Evolutionary conservation across 2,329 filamentous ascomycete species (phyloP).

Genomic region (Helminthosporium solani): DNA sequence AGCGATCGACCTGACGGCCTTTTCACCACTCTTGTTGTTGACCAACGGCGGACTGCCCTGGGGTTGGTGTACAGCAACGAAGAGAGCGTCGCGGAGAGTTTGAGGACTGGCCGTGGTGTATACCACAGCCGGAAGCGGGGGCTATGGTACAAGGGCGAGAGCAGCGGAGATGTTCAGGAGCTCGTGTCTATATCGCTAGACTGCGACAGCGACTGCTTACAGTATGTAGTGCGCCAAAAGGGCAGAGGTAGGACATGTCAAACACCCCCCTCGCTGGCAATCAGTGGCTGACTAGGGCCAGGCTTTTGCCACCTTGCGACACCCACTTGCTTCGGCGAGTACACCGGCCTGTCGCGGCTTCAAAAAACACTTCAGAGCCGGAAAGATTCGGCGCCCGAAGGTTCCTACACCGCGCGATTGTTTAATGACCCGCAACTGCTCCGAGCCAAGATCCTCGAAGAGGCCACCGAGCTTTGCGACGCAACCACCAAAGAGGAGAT

Average conservation of each 20-base stretch:
- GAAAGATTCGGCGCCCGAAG: constrained; percentile 77
- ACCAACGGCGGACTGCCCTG: constrained; percentile 79
- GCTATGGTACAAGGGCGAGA: constrained; percentile 94
- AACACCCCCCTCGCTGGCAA: neutral
- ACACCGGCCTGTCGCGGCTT: constrained; percentile 76
- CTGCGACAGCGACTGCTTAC: constrained; percentile 90
- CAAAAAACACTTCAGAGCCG: constrained; percentile 83
- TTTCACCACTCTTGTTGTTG: constrained; percentile 85
- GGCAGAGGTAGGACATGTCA: constrained; percentile 60
- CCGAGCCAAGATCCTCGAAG: constrained; percentile 96
- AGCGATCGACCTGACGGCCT: constrained; percentile 83
- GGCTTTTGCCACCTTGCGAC: constrained; percentile 93
- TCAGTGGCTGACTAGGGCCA: constrained; percentile 19
- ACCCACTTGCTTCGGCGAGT: constrained; percentile 86
- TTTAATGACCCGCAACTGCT: constrained; percentile 91
- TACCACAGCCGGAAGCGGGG: constrained; percentile 96
- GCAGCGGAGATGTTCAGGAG: constrained; percentile 90
- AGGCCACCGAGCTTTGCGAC: constrained; percentile 91
- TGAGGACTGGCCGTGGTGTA: constrained; percentile 79
- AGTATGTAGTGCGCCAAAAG: constrained; percentile 86
- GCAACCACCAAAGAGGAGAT: constrained; percentile 79
- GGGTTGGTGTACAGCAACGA: constrained; percentile 93
- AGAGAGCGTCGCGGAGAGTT: constrained; percentile 82
- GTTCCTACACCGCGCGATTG: constrained; percentile 89
- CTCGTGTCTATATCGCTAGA: constrained; percentile 81